A percentile compares a stretch with the other conserved stretches of the same genome.
These are phyloP conservation scores for Puccinia hordei DNA, from an alignment of 1,284 basidiomycete genomes.

Conservation along the genomic window DNA sequence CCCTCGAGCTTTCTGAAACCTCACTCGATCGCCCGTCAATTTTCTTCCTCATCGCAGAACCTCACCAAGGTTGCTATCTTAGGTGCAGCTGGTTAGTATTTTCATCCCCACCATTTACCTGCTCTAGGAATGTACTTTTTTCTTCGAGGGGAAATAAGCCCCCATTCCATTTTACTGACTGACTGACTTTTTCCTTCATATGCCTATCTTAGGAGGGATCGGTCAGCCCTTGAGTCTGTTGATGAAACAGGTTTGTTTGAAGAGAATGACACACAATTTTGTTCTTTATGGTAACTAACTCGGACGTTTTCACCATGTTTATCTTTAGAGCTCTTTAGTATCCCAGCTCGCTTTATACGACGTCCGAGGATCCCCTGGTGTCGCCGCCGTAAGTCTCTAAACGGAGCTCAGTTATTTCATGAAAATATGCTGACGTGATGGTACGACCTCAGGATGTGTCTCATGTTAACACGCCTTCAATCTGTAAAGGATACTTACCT, in stretches of 20 bases:
- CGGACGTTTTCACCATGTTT: neutral
- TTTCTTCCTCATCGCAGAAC: conserved; percentile 74
- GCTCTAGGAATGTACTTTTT: neutral
- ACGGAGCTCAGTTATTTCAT: neutral
- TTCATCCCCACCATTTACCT: neutral
- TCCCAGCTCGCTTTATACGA: conserved; percentile 79
- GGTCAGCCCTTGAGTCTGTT: conserved; percentile 90
- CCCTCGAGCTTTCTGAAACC: neutral
- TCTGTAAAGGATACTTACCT: conserved; percentile 60
- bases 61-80: conserved; percentile 83
- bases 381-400: conserved; percentile 68
- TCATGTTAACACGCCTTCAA: conserved; percentile 62
- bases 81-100: conserved; percentile 72
- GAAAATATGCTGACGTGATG: neutral
- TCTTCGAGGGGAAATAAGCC: too few species aligned
- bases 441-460: conserved; percentile 51
- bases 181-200: neutral
- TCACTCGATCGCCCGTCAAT: conserved; percentile 62
- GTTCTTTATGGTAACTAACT: neutral
- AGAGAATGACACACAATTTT: neutral
- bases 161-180: neutral
- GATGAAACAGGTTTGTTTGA: conserved; percentile 72
- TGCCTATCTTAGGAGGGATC: conserved; percentile 66
- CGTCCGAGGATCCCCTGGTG: conserved; percentile 95
- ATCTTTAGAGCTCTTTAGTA: conserved; percentile 52